Conservation (phyloP, 257 asterid species). For the Solanum pinnatisectum region DNA sequence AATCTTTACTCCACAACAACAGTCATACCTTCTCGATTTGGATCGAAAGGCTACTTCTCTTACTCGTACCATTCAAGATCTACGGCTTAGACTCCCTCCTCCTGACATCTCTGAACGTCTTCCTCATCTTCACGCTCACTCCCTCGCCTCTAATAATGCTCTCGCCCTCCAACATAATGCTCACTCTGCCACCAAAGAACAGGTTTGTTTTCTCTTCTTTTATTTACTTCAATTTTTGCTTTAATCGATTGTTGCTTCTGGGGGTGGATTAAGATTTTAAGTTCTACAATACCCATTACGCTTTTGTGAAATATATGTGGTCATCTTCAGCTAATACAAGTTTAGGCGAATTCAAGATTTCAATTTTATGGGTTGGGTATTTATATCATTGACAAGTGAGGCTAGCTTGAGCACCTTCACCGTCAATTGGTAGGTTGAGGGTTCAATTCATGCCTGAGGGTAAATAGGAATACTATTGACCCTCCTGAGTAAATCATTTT, state of each 20-base stretch:
- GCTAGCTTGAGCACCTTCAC: neutral
- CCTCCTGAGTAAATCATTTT: neutral
- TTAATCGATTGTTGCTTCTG: neutral
- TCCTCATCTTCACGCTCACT: conserved; percentile 94
- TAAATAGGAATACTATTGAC: neutral
- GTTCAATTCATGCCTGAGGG: neutral
- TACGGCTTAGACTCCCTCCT: conserved; percentile 84
- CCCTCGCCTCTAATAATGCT: conserved; percentile 82
- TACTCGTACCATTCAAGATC: conserved; percentile 92
- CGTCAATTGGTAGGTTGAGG: neutral
- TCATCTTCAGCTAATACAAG: neutral
- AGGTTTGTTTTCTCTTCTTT: conserved; percentile 25
- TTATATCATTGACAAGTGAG: neutral
- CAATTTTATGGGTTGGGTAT: neutral
- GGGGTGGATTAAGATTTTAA: neutral
- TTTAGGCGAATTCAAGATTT: neutral
- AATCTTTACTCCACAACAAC: conserved; percentile 76
- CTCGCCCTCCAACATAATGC: conserved; percentile 87
- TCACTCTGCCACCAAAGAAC: conserved; percentile 86
- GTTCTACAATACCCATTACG: neutral
- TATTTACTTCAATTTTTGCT: neutral
- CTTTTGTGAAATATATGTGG: neutral
- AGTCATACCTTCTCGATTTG: conserved; percentile 50
- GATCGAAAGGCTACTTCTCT: conserved; percentile 55
- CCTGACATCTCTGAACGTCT: conserved; percentile 90